Base-by-base conservation (phyloP, 2,329 filamentous ascomycete species). In the Arthrobotrys entomopaga region DNA sequence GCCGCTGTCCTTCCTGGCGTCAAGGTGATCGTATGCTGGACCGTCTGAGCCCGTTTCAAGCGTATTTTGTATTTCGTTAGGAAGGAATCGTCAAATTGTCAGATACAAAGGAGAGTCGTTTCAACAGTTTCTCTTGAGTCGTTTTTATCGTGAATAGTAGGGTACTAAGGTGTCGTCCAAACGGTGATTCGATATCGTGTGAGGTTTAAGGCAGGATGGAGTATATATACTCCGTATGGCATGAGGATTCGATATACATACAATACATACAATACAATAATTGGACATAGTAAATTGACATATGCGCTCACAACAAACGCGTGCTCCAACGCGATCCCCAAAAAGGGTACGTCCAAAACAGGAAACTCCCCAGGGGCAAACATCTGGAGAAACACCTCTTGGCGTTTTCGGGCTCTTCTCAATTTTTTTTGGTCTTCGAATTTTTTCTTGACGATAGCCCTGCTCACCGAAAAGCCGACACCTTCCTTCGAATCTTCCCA, bases 221-320 rank as follows among this genome's bases (percentile, higher is more conserved):
- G 10, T 34, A 34, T 34, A 10, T n/a, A n/a, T n/a, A n/a, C n/a
- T n/a, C n/a, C n/a, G n/a, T n/a, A n/a, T n/a, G n/a, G n/a, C n/a
- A n/a, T n/a, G n/a, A n/a, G n/a, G n/a, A n/a, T n/a, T n/a, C n/a
- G n/a, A n/a, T n/a, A n/a, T n/a, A n/a, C n/a, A n/a, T n/a, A 34
- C 29, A 34, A 7, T 34, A 6, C 6, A 34, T 34, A 3, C 5
- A 34, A 34, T 6, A 8, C 26, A 3, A 8, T 34, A 10, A 10
- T 7, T 3, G 10, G 43, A 1, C 56, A n/a, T 26, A 15, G 15
- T 34, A 38, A n/a, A 16, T 56, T 15, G 29, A 34, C 22, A 63
- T 26, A 34, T 46, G 48, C 42, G 43, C 16, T 22, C 59, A 73
- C 56, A 73, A 73, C 69, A 73, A 73, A 73, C 69, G 69, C 69